These are phyloP conservation scores for Cryptococcus maquisensis DNA, from an alignment of 1,284 basidiomycete genomes.

Conservation along the genomic window DNA sequence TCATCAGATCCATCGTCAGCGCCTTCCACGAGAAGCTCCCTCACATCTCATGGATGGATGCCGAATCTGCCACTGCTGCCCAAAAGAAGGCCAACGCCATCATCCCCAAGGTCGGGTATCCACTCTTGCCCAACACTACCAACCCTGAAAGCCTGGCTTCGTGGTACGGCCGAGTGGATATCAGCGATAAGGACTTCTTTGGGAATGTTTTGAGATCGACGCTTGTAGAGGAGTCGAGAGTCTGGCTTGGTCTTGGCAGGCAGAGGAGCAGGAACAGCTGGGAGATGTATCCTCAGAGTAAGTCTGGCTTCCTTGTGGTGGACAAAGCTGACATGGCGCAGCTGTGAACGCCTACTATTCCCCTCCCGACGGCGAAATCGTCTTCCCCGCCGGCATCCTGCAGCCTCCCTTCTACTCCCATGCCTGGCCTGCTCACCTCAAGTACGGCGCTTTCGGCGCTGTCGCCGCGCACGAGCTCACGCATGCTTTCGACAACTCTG, in stretches of 20 bases:
- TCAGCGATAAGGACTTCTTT: conserved; percentile 71
- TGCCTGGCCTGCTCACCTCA: conserved; percentile 76
- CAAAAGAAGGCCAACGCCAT: conserved; percentile 61
- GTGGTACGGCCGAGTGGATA: conserved; percentile 70
- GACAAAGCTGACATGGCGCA: conserved; percentile 2
- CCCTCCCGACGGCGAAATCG: conserved; percentile 60
- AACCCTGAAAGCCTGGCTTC: conserved; percentile 63
- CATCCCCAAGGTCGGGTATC: conserved; percentile 59
- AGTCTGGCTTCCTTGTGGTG: conserved; percentile 11
- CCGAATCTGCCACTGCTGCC: conserved; percentile 72
- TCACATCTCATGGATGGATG: conserved; percentile 87
- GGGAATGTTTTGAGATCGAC: conserved; percentile 57
- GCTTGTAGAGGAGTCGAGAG: conserved; percentile 49
- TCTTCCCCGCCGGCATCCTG: conserved; percentile 94
- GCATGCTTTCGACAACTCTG: conserved; percentile 92
- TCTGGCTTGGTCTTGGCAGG: conserved; percentile 72
- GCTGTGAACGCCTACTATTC: conserved; percentile 48
- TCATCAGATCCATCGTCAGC: conserved; percentile 81
- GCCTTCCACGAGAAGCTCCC: conserved; percentile 78
- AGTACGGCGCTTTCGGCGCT: conserved; percentile 85
- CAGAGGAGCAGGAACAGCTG: conserved; percentile 69
- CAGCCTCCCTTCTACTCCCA: conserved; percentile 87
- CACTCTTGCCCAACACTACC: conserved; percentile 74
- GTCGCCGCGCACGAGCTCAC: conserved; percentile 84
- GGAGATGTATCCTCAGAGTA: conserved; percentile 59